These are phyloP conservation scores for Corylus avellana DNA, from an alignment of 306 rosid genomes.

Conservation along the genomic window DNA sequence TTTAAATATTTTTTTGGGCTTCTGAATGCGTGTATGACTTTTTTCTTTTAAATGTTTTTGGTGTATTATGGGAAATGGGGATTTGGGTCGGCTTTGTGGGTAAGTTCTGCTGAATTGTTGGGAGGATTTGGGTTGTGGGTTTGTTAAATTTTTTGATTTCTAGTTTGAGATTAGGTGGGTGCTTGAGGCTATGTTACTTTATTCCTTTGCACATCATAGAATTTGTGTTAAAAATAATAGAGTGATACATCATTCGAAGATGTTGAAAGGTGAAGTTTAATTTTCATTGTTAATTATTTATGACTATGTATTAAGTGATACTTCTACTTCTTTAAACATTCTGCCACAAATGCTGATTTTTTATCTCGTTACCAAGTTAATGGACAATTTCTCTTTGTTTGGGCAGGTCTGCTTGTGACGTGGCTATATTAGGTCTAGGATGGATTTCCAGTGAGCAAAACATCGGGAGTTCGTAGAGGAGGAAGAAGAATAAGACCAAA, in stretches of 20 bases:
- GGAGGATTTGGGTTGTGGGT: no score
- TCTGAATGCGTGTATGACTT: no score
- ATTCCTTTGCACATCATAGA: background rate
- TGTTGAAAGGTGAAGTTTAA: conserved; percentile 49
- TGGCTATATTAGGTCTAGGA: conserved; percentile 92
- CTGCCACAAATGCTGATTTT: conserved; percentile 14
- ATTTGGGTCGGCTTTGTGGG: no score
- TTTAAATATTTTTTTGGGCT: no score
- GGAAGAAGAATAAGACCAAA: conserved; percentile 81
- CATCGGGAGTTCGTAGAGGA: conserved; percentile 71
- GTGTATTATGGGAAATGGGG: no score
- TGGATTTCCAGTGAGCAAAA: conserved; percentile 61
- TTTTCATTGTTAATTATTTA: background rate
- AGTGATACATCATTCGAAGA: conserved; percentile 48
- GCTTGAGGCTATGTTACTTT: background rate
- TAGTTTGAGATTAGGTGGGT: no score
- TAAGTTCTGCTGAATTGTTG: no score
- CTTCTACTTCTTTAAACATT: background rate
- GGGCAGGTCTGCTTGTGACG: conserved; percentile 91
- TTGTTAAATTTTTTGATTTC: no score
- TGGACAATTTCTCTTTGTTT: conserved; percentile 2
- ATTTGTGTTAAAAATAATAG: background rate
- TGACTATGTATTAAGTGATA: conserved; percentile 1
- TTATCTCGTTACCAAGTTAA: background rate
- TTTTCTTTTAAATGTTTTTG: no score